Evolutionary conservation across 78 protist genomes (phyloP).

Genomic region (Cyanophora paradoxa): DNA sequence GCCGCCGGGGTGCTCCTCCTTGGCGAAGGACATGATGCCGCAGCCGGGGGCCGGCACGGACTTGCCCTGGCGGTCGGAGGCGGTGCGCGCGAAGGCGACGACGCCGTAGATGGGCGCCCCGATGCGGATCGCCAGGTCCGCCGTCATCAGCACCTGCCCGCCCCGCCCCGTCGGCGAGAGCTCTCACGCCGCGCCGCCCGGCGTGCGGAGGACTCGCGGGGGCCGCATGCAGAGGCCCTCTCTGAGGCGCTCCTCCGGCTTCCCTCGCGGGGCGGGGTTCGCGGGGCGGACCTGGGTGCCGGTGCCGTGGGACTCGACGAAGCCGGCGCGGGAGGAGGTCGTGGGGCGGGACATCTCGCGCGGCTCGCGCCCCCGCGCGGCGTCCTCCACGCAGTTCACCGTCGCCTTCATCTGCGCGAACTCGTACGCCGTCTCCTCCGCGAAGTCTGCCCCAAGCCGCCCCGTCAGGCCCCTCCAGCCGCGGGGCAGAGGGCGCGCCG

Average conservation of each 20-base stretch:
- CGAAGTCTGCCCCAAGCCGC: slow-evolving; percentile 4
- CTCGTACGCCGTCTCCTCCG: slow-evolving; percentile 19
- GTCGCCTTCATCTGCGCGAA: slow-evolving; percentile 58
- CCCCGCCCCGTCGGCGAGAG: too few species aligned
- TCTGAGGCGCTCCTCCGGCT: too few species aligned
- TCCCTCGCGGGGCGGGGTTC: too few species aligned
- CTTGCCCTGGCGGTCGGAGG: slow-evolving; percentile 59
- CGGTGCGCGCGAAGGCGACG: slow-evolving; percentile 46
- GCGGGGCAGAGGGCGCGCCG: slow-evolving; percentile 7
- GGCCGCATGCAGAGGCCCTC: too few species aligned
- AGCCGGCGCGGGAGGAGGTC: slow-evolving; percentile 50
- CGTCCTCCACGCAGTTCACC: slow-evolving; percentile 13
- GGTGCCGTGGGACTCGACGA: slow-evolving; percentile 52
- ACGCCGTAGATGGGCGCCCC: slow-evolving; percentile 62
- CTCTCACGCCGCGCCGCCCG: too few species aligned
- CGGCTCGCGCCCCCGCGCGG: slow-evolving; percentile 29
- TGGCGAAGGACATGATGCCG: too few species aligned
- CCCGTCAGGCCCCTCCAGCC: slow-evolving; percentile 53
- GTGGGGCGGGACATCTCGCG: slow-evolving; percentile 52
- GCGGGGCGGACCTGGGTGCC: not conserved
- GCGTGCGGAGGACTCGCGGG: too few species aligned
- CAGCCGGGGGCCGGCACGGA: slow-evolving; percentile 53
- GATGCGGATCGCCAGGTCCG: slow-evolving; percentile 49
- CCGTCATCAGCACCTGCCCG: too few species aligned
- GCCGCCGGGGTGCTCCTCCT: not conserved